Evolutionary conservation across 495 filamentous ascomycete genomes (phyloP).

Genomic region (Melanomma pulvis-pyrius): DNA sequence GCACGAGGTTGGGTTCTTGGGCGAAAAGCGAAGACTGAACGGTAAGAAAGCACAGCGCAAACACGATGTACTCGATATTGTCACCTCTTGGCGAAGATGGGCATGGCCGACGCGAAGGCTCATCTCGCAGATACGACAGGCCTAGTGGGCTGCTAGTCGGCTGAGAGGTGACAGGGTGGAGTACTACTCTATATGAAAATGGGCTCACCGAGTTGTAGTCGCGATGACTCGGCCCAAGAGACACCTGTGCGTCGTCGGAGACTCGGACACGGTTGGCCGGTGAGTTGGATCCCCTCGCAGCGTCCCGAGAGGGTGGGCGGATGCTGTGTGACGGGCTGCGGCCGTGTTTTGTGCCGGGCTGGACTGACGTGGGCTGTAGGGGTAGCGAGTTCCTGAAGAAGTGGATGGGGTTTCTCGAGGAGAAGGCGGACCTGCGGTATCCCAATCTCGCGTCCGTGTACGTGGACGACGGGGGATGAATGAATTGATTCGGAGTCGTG

Average conservation of each 20-base stretch:
- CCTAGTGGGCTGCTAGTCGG: too few species aligned
- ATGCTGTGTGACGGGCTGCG: slow-evolving; percentile 5
- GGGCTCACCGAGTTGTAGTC: slow-evolving; percentile 55
- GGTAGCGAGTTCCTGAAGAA: slow-evolving; percentile 78
- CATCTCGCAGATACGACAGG: too few species aligned
- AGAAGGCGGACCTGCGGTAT: slow-evolving; percentile 82
- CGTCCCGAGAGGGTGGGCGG: slow-evolving; percentile 10
- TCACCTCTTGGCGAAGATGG: too few species aligned
- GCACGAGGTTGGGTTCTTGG: slow-evolving; percentile 88
- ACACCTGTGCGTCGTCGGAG: slow-evolving; percentile 87
- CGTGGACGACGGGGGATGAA: slow-evolving; percentile 33
- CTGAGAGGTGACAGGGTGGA: too few species aligned
- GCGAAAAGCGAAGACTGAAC: slow-evolving; percentile 90
- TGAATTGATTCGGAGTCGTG: neutral
- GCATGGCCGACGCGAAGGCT: too few species aligned
- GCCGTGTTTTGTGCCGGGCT: slow-evolving; percentile 11
- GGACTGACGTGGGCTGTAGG: slow-evolving; percentile 48
- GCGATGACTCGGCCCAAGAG: slow-evolving; percentile 94
- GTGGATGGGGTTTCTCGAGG: slow-evolving; percentile 90
- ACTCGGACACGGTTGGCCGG: slow-evolving; percentile 87
- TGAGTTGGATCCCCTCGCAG: slow-evolving; percentile 51
- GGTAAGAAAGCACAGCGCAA: slow-evolving; percentile 55
- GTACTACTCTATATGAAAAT: neutral
- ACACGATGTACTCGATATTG: too few species aligned
- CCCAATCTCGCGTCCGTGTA: slow-evolving; percentile 66